Evolutionary conservation across 345 rosid species (phyloP), one percentile per base, ranked within the genome.

Genomic region (Trapa bicornis): DNA sequence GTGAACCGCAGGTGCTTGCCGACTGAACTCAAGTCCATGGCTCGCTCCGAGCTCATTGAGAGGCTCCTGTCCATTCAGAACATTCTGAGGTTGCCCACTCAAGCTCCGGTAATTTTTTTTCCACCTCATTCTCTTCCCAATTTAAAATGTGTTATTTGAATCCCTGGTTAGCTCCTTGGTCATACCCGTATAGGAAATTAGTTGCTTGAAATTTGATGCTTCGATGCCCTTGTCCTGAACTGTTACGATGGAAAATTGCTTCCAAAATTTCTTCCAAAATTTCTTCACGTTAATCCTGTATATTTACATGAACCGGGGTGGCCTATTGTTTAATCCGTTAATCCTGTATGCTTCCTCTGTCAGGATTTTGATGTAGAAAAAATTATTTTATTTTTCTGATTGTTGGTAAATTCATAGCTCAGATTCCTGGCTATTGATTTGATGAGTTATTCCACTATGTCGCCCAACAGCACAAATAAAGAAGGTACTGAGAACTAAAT

Each of bases 41-140:
- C 91, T 65, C 90, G 94, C 4, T 37, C 86, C 33, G 92, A 94
- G 58, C 83, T 94, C 81, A 81, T 94, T 42, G 85, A 80, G 39
- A 87, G 92, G 41, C 88, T 91, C 61, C 89, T 94, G 61, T 87
- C 97, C 3, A 87, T 94, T 35, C 90, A 89, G 63, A 86, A 85
- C 71, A 81, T 81, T 84, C 76, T 94, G 80, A 79, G 94, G 69
- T 74, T 82, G 42, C 85, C 89, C 15, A 68, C 74, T 70, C 86
- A 81, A 65, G 72, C 77, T 10, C 63, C 63, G 63, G 63, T 35
- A 58, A 35, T 0, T 1, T 5, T 1, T 5, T 35, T 32, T 58
- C 53, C 63, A 8, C 60, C 60, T 22, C 10, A 54, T 5, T 35
- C 5, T 17, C 5, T 8, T 17, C 58, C 16, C 58, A 5, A 1